These are phyloP conservation scores for Wickerhamomyces sp. DNA, from an alignment of 1,139 yeast species.

Conservation along the genomic window DNA sequence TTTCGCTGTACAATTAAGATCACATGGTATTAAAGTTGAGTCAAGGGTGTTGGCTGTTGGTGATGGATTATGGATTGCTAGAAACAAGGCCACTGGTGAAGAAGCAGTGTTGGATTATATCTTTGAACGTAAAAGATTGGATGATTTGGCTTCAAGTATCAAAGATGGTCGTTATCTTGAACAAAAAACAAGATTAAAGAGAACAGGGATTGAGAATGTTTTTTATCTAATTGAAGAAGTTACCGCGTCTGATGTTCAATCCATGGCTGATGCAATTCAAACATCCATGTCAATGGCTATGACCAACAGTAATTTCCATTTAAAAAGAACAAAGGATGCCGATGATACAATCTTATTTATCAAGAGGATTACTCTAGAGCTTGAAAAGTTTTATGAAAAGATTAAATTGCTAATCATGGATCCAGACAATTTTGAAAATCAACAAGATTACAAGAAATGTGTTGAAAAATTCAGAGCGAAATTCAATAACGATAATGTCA, in stretches of 20 bases:
- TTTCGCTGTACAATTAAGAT: slow-evolving; percentile 50
- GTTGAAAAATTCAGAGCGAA: slow-evolving; percentile 39
- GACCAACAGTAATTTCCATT: slow-evolving; percentile 59
- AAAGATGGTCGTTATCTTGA: slow-evolving; percentile 84
- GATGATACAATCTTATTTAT: slow-evolving; percentile 74
- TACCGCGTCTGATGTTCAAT: slow-evolving; percentile 37
- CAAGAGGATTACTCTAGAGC: slow-evolving; percentile 47
- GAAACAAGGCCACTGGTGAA: slow-evolving; percentile 48
- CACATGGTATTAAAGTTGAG: slow-evolving; percentile 47
- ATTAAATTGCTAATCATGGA: slow-evolving; percentile 41
- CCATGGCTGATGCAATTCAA: slow-evolving; percentile 60
- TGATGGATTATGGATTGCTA: slow-evolving; percentile 87
- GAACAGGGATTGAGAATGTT: slow-evolving; percentile 62
- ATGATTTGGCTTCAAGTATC: slow-evolving; percentile 79
- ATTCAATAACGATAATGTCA: slow-evolving; percentile 35
- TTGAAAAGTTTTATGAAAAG: slow-evolving; percentile 34
- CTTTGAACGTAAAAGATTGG: slow-evolving; percentile 83
- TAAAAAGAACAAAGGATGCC: slow-evolving; percentile 63
- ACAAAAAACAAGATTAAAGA: slow-evolving; percentile 71
- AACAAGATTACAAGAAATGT: slow-evolving; percentile 43
- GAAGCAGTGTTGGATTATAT: slow-evolving; percentile 74
- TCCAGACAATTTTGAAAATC: slow-evolving; percentile 46
- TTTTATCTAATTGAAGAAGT: slow-evolving; percentile 84
- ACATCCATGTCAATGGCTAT: slow-evolving; percentile 76
- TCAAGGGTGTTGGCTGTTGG: slow-evolving; percentile 69